Conservation (phyloP, 2,329 filamentous ascomycete species). For the Aspergillus sp. region DNA sequence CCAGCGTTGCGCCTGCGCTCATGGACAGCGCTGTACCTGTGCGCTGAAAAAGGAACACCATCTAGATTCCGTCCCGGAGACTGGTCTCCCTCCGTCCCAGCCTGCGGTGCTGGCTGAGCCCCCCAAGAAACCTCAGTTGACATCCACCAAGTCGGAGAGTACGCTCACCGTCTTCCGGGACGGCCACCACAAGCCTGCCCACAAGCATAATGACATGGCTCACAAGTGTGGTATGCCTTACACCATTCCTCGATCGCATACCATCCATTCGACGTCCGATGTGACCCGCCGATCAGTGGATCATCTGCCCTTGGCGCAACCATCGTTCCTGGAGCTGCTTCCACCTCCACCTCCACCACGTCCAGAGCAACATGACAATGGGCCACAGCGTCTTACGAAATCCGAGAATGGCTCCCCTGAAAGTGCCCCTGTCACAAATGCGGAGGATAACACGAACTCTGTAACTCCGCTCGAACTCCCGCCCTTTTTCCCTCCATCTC, state of each 20-base stretch:
- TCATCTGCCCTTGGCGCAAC: conserved; percentile 41
- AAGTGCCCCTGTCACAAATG: conserved; percentile 23
- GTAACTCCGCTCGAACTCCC: conserved; percentile 25
- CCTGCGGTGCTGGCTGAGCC: conserved; percentile 40
- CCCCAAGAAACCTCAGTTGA: conserved; percentile 51
- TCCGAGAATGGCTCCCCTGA: conserved; percentile 46
- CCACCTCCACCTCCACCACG: conserved; percentile 22
- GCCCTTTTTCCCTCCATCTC: conserved; percentile 26
- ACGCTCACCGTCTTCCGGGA: conserved; percentile 59
- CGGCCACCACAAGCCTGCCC: conserved; percentile 61
- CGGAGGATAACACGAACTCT: conserved; percentile 19
- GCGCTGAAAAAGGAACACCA: conserved; percentile 55
- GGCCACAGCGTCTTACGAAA: conserved; percentile 33
- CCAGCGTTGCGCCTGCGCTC: conserved; percentile 47
- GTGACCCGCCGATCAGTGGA: conserved; percentile 49
- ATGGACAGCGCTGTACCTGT: conserved; percentile 58
- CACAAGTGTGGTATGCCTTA: conserved; percentile 61
- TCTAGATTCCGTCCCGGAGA: conserved; percentile 46
- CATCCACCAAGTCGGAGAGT: conserved; percentile 55
- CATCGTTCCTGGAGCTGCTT: conserved; percentile 24
- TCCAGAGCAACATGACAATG: conserved; percentile 15
- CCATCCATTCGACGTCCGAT: conserved; percentile 43
- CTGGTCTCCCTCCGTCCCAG: conserved; percentile 37
- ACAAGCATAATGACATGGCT: conserved; percentile 60
- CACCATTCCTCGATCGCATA: conserved; percentile 54